These are phyloP conservation scores for Apophysomyces elegans DNA, from an alignment of 371 early-diverging fungal species.

Conservation along the genomic window DNA sequence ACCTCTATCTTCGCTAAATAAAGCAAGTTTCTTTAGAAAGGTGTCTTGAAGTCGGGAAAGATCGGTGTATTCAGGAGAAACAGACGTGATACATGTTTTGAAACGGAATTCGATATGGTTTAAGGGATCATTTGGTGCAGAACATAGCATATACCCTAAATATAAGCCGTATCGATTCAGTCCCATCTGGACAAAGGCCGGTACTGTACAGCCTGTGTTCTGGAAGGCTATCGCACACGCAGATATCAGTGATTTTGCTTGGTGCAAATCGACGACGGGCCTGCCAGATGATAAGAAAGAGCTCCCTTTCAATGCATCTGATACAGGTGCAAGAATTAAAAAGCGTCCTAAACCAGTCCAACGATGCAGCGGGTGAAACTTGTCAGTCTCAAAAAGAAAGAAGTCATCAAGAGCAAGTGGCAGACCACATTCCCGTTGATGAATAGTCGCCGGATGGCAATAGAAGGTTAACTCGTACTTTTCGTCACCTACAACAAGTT, in stretches of 20 bases:
- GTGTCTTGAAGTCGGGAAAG: constrained; percentile 62
- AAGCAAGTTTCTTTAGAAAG: constrained; percentile 54
- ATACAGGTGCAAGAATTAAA: constrained; percentile 48
- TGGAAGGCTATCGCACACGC: constrained; percentile 77
- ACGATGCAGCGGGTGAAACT: constrained; percentile 66
- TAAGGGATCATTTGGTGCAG: constrained; percentile 16
- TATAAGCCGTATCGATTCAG: constrained; percentile 66
- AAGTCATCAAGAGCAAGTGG: neutral
- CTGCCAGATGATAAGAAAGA: constrained; percentile 30
- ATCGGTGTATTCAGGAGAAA: constrained; percentile 59
- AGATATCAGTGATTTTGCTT: constrained; percentile 70
- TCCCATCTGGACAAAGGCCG: constrained; percentile 78
- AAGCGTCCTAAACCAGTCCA: constrained; percentile 62
- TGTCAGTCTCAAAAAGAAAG: constrained; percentile 10
- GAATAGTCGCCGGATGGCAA: constrained; percentile 37
- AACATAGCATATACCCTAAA: constrained; percentile 57
- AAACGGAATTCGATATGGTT: constrained; percentile 58
- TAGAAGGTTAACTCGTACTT: constrained; percentile 50
- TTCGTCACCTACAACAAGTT: constrained; percentile 45
- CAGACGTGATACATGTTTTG: constrained; percentile 63
- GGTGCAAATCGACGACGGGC: constrained; percentile 57
- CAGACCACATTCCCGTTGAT: constrained; percentile 25
- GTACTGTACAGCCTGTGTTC: constrained; percentile 71
- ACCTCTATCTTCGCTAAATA: constrained; percentile 41
- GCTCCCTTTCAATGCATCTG: constrained; percentile 37